Evolutionary conservation across 352 stramenopile species (phyloP).

Genomic region (Pythium rishiriense): DNA sequence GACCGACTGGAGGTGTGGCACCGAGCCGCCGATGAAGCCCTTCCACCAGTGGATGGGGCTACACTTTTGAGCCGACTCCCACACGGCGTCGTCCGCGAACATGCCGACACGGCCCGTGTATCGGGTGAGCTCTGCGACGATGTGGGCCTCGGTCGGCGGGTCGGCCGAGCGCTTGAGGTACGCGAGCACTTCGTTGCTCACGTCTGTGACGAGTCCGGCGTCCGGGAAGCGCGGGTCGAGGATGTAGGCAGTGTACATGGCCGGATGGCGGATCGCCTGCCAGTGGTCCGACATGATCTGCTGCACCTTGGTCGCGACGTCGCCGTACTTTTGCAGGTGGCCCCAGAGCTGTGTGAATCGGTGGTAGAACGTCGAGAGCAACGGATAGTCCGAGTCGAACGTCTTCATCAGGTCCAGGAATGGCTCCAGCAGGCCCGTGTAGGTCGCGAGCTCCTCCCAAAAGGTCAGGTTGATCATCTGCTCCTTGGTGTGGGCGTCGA

Average conservation of each 20-base stretch:
- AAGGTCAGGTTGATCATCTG: slow-evolving; percentile 48
- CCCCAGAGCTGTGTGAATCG: slow-evolving; percentile 65
- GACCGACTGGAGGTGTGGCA: slow-evolving; percentile 60
- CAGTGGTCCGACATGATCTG: slow-evolving; percentile 62
- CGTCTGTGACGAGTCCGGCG: slow-evolving; percentile 53
- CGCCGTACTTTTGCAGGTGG: slow-evolving; percentile 64
- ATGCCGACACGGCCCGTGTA: slow-evolving; percentile 61
- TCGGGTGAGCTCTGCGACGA: slow-evolving; percentile 67
- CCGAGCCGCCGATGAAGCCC: slow-evolving; percentile 74
- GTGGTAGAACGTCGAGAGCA: slow-evolving; percentile 76
- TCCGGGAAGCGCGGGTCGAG: slow-evolving; percentile 70
- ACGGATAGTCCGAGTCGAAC: slow-evolving; percentile 59
- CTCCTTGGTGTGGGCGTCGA: slow-evolving; percentile 42
- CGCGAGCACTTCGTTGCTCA: slow-evolving; percentile 51
- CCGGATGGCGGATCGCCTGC: slow-evolving; percentile 58
- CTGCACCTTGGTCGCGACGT: slow-evolving; percentile 45
- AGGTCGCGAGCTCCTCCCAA: slow-evolving; percentile 56
- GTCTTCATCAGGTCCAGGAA: slow-evolving; percentile 72
- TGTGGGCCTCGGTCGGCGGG: slow-evolving; percentile 41
- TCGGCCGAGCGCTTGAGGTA: slow-evolving; percentile 59
- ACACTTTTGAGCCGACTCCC: slow-evolving; percentile 72
- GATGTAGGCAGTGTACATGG: slow-evolving; percentile 77
- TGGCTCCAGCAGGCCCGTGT: slow-evolving; percentile 57
- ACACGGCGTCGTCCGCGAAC: slow-evolving; percentile 75
- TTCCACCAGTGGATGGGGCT: slow-evolving; percentile 79